Evolutionary conservation across 2,329 filamentous ascomycete species (phyloP), one percentile per base, ranked within the genome.

Genomic region (Alternaria brassicae): DNA sequence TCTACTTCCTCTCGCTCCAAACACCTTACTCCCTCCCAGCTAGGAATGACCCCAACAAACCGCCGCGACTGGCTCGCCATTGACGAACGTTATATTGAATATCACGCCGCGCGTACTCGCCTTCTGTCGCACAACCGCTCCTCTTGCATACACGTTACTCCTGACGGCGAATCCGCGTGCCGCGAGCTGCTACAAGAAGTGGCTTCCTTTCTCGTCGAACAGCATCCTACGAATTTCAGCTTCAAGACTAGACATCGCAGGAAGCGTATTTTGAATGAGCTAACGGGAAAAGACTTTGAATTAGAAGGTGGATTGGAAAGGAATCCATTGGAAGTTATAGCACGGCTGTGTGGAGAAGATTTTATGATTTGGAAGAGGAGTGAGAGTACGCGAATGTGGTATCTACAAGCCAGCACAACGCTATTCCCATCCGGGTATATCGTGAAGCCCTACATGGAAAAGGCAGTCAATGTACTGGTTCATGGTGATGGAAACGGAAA

Each of bases 341-440:
- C 82, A 0, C 76, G 82, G 47, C 70, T 86, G 17, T 79, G 80
- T 1, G 81, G 81, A 79, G 83, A 85, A 66, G 84, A 86, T 60
- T 78, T 85, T 56, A 84, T 79, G 49, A 76, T 86, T 36, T 63
- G 85, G 36, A 73, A 81, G 58, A 79, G 79, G 61, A 67, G 77
- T 47, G 77, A 80, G 12, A 79, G 78, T 19, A 81, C 81, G 6
- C 79, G 76, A 8, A 78, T 82, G 57, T 82, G 83, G 61, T 80
- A 81, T 53, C 67, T 86, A 27, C 77, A 79, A 53, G 83, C 83
- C 23, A 83, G 81, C 44, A 83, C 83, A 5, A 85, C 81, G 13
- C 72, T 85, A 5, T 85, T 85, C 62, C 84, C 83, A 1, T 80
- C 83, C 0, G 84, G 84, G 7, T 85, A 83, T 82, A 79, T 79